Evolutionary conservation across 768 basidiomycete genomes (phyloP).

Genomic region (Suillus placidus): DNA sequence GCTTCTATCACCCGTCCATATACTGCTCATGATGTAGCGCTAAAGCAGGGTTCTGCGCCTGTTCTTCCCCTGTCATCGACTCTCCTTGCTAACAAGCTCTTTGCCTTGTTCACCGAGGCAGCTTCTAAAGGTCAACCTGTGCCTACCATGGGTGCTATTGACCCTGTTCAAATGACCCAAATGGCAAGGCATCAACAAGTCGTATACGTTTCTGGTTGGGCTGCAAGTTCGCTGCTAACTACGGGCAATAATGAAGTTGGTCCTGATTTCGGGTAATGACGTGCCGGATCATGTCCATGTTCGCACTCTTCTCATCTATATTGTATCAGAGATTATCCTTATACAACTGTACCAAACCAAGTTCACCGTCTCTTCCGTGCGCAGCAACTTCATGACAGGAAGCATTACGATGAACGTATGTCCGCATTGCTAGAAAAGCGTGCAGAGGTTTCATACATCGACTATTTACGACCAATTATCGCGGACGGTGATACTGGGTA

Average conservation of each 20-base stretch:
- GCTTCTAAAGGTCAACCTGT: constrained; percentile 68
- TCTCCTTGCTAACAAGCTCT: constrained; percentile 87
- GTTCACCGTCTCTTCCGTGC: constrained; percentile 91
- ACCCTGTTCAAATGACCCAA: constrained; percentile 94
- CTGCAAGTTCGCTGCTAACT: constrained; percentile 80
- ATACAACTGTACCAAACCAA: constrained; percentile 95
- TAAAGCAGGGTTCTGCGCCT: constrained; percentile 88
- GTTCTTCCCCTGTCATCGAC: constrained; percentile 76
- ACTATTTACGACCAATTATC: constrained; percentile 91
- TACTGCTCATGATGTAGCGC: constrained; percentile 74
- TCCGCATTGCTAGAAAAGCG: constrained; percentile 63
- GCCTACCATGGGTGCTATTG: constrained; percentile 92
- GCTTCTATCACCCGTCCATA: constrained; percentile 76
- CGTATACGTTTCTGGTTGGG: constrained; percentile 94
- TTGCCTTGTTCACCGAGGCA: constrained; percentile 61
- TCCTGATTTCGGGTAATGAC: constrained; percentile 76
- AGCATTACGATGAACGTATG: constrained; percentile 88
- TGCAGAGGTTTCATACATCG: constrained; percentile 73
- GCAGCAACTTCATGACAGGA: constrained; percentile 90
- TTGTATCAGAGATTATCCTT: constrained; percentile 79
- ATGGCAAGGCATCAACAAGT: constrained; percentile 87
- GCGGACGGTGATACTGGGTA: constrained; percentile 96
- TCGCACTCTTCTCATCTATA: constrained; percentile 8
- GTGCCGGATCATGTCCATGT: constrained; percentile 11
- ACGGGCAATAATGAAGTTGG: constrained; percentile 92